A percentile compares a stretch with the other conserved stretches of the same genome.
Conservation (phyloP, 192 early-diverging fungal species). For the Gonapodya sp. region DNA sequence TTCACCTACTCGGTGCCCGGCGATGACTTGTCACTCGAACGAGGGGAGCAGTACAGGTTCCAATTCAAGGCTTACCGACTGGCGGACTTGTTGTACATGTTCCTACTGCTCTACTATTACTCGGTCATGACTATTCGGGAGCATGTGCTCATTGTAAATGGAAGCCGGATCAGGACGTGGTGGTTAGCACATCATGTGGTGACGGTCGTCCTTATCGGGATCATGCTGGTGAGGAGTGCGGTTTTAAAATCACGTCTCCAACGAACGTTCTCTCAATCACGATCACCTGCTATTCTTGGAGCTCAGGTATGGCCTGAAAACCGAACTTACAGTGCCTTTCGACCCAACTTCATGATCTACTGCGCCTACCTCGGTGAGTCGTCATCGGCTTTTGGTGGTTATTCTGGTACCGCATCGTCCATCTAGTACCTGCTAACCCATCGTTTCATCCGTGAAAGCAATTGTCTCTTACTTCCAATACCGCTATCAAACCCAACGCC, state of each 20-base stretch:
- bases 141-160: background rate
- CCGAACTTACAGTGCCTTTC: background rate
- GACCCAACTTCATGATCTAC: background rate
- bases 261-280: background rate
- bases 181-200: conserved; percentile 2
- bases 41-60: background rate
- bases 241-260: background rate
- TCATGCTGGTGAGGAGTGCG: background rate
- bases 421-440: background rate
- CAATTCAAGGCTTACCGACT: background rate
- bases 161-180: conserved; percentile 2
- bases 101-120: conserved; percentile 4
- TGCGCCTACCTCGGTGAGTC: background rate
- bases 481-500: conserved; percentile 4
- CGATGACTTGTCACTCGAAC: background rate
- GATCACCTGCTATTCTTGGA: background rate
- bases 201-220: background rate
- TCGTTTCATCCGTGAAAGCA: background rate
- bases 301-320: background rate
- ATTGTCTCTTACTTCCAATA: background rate
- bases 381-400: too few relatives aligned
- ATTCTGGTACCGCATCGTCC: background rate
- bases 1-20: background rate
- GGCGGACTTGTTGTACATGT: background rate
- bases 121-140: background rate